Evolutionary conservation across 2,329 filamentous ascomycete species (phyloP).

Genomic region (Penicillium concentricum): DNA sequence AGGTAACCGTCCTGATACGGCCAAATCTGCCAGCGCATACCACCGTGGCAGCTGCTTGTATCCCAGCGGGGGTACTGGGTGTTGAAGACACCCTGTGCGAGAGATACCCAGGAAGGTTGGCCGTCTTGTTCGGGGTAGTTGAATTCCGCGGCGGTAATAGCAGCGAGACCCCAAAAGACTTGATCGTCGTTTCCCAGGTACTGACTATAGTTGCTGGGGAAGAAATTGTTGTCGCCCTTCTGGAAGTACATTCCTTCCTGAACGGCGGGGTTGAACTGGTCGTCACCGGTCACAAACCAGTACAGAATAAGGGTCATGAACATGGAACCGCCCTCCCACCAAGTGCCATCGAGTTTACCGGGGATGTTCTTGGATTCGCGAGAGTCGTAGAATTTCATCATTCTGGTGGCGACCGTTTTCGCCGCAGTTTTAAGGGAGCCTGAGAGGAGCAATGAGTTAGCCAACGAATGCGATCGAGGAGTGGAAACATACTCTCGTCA

Average conservation of each 20-base stretch:
- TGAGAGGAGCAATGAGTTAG: constrained; percentile 12
- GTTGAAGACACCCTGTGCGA: constrained; percentile 79
- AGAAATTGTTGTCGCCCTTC: constrained; percentile 72
- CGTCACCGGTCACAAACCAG: constrained; percentile 78
- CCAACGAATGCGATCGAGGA: background rate
- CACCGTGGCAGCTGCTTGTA: constrained; percentile 64
- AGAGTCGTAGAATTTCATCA: constrained; percentile 41
- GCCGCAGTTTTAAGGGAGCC: constrained; percentile 37
- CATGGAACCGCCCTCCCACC: constrained; percentile 73
- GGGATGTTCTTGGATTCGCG: constrained; percentile 40
- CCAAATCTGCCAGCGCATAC: constrained; percentile 84
- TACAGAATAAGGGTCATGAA: constrained; percentile 72
- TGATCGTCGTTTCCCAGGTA: constrained; percentile 57
- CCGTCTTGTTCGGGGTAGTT: constrained; percentile 69
- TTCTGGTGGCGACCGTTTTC: constrained; percentile 37
- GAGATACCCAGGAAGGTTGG: constrained; percentile 70
- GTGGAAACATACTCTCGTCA: constrained; percentile 16
- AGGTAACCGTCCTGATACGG: constrained; percentile 68
- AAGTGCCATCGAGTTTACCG: constrained; percentile 41
- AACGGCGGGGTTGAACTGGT: constrained; percentile 67
- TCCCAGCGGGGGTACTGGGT: constrained; percentile 74
- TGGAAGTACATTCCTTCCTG: constrained; percentile 71
- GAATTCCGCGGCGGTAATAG: constrained; percentile 74
- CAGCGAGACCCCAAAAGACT: constrained; percentile 83
- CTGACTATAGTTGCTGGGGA: constrained; percentile 60